A percentile compares a stretch with the other conserved stretches of the same genome.
Evolutionary conservation across 2,329 filamentous ascomycete species (phyloP).

Genomic region (Didymella sp.): DNA sequence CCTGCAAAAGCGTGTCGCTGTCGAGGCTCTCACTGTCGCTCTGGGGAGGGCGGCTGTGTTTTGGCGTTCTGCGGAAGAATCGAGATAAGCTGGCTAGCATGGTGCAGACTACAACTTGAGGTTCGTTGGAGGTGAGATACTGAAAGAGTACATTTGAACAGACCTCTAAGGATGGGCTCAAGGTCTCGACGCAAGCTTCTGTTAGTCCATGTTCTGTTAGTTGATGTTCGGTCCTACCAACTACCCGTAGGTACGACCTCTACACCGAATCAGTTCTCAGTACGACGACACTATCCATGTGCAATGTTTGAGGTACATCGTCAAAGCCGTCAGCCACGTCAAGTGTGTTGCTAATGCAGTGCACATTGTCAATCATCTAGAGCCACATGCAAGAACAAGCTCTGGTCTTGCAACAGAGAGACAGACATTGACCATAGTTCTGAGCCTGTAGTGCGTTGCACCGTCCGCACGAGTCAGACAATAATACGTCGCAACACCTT

Average conservation of each 20-base stretch:
- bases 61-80: constrained; percentile 16
- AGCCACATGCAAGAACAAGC: background rate
- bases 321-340: background rate
- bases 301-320: background rate
- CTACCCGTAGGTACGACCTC: background rate
- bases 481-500: background rate
- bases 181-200: background rate
- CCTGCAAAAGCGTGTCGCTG: constrained; percentile 24
- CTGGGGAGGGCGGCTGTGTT: constrained; percentile 19
- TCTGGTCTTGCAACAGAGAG: background rate
- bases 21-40: constrained; percentile 22
- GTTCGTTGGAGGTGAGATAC: background rate
- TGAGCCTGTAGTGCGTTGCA: background rate
- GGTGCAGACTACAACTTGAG: background rate
- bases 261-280: background rate
- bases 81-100: constrained; percentile 1
- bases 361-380: background rate
- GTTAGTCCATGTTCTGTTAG: background rate
- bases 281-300: background rate
- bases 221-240: background rate
- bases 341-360: constrained; percentile 1
- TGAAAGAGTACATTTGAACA: background rate
- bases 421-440: background rate
- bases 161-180: background rate
- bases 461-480: background rate